Percentiles rank a stretch among this genome's conserved stretches.
Conservation (phyloP, 2,329 filamentous ascomycete genomes). For the Arthrobotrys musiformis region DNA sequence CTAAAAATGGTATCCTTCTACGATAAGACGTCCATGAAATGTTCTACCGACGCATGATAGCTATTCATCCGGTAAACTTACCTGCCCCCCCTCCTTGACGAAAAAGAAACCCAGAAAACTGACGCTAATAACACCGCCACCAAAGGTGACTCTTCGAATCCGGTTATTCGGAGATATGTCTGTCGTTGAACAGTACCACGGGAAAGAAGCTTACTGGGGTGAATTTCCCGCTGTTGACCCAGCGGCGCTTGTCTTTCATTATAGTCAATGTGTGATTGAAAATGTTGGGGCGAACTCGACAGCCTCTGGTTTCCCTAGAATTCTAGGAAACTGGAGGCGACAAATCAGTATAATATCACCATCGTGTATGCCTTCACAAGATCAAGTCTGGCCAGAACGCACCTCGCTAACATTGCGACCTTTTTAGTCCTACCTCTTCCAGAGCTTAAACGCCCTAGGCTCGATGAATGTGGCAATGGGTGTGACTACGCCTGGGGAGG, state of each 20-base stretch:
- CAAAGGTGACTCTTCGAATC: background rate
- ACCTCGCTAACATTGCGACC: background rate
- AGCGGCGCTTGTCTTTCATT: background rate
- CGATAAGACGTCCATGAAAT: constrained; percentile 3
- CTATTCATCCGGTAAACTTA: background rate
- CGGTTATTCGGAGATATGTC: constrained; percentile 7
- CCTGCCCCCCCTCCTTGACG: background rate
- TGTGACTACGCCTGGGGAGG: too few species aligned
- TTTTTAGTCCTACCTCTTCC: background rate
- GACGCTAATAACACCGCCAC: background rate
- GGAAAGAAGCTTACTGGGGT: background rate
- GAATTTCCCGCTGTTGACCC: too few species aligned
- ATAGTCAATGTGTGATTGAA: constrained; percentile 12
- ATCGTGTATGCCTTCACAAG: background rate
- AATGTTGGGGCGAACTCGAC: background rate
- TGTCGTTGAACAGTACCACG: background rate
- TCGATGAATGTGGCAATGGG: too few species aligned
- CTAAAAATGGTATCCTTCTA: background rate
- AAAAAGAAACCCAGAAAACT: background rate
- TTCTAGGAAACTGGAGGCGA: background rate
- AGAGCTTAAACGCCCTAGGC: too few species aligned
- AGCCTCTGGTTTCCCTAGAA: background rate
- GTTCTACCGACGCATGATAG: constrained; percentile 1
- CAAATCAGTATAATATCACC: background rate
- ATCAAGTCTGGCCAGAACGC: background rate